phyloP scores from a whole-genome alignment of 2,329 filamentous ascomycete genomes.

The Claviceps sp. region DNA sequence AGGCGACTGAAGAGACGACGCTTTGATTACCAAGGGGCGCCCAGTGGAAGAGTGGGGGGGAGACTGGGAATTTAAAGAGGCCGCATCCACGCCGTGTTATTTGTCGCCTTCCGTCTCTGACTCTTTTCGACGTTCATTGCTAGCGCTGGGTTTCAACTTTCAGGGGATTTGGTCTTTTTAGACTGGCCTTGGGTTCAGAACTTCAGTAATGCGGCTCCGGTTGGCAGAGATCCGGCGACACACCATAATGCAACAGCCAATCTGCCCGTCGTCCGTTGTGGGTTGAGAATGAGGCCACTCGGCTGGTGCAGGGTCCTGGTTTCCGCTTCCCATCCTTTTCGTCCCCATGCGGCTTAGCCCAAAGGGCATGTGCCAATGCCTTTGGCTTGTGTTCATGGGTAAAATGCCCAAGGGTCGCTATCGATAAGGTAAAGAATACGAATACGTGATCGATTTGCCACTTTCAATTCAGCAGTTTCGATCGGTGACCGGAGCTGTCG shows the following conservation, averaged over 20 bases:
- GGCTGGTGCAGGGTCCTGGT: constrained; percentile 16
- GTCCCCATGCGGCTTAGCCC: not conserved
- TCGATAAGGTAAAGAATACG: constrained; percentile 3
- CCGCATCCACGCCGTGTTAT: not conserved
- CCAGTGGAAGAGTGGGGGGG: not conserved
- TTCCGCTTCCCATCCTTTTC: constrained; percentile 14
- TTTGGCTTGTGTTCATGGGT: too few species aligned
- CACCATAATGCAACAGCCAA: not conserved
- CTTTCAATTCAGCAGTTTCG: not conserved
- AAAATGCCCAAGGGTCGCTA: not conserved
- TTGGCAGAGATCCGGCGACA: not conserved
- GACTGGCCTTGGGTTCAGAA: too few species aligned
- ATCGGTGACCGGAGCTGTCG: not conserved
- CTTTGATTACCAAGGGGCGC: not conserved
- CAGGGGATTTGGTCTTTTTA: not conserved
- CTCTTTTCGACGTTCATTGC: not conserved
- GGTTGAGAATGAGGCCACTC: constrained; percentile 24
- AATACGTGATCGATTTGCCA: constrained; percentile 1
- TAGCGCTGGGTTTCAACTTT: constrained; percentile 1
- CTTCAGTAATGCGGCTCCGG: not conserved
- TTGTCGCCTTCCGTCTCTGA: not conserved
- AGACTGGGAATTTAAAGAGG: constrained; percentile 7
- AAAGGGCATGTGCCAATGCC: not conserved
- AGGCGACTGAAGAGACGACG: not conserved
- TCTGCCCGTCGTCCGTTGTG: constrained; percentile 8